Percentiles rank a stretch among this genome's conserved stretches.
phyloP scores from a whole-genome alignment of 768 basidiomycete species.

The Trametes sanguinea region DNA sequence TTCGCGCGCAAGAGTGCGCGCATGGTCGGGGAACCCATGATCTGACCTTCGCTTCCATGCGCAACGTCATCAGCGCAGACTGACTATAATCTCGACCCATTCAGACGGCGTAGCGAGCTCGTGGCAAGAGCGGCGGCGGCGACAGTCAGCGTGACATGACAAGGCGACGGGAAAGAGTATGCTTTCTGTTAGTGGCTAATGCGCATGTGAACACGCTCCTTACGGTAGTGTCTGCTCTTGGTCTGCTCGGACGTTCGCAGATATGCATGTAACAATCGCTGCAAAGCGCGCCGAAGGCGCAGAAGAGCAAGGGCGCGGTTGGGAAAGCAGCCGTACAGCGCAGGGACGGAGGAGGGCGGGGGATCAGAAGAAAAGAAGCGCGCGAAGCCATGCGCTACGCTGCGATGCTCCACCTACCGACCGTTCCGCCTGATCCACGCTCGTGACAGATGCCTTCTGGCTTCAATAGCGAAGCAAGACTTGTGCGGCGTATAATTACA shows the following conservation, averaged over 20 bases:
- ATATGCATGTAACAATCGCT: too few species aligned
- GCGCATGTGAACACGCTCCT: neutral
- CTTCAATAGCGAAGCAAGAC: neutral
- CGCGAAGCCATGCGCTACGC: constrained; percentile 6
- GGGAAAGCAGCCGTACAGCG: neutral
- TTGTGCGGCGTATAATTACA: neutral
- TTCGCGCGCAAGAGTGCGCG: neutral
- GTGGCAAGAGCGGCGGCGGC: neutral
- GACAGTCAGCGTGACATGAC: neutral
- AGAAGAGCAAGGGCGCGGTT: neutral
- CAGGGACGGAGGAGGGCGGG: neutral
- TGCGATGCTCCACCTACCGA: neutral
- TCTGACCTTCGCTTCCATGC: constrained; percentile 4
- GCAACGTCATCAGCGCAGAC: neutral
- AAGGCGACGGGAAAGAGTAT: neutral
- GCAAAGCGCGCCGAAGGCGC: neutral
- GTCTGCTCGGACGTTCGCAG: neutral
- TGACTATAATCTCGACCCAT: neutral
- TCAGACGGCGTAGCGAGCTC: neutral
- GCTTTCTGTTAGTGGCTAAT: too few species aligned
- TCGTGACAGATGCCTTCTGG: constrained; percentile 6
- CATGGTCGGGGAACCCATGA: constrained; percentile 14
- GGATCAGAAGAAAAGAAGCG: constrained; percentile 18
- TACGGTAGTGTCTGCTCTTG: neutral
- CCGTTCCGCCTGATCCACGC: constrained; percentile 8